Conservation (phyloP, 176 grass and related monocot genomes). For the Ensete glaucum region DNA sequence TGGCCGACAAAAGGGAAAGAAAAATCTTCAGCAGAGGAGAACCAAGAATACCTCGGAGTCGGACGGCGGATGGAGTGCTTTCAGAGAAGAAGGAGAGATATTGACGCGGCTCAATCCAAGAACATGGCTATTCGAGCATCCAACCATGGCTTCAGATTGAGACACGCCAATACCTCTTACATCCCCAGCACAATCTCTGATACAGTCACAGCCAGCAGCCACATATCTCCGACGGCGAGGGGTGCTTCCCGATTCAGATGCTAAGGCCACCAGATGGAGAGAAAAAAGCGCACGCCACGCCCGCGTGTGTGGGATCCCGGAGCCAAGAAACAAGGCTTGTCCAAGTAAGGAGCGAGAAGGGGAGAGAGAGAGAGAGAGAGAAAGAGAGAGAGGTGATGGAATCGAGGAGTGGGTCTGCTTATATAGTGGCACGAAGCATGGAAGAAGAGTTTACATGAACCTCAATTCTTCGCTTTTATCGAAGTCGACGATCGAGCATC, state of each 20-base stretch:
- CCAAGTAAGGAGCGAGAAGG: too few species aligned
- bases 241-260: too few species aligned
- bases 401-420: too few species aligned
- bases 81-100: slow-evolving; percentile 37
- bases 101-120: slow-evolving; percentile 94
- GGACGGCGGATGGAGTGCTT: background rate
- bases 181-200: background rate
- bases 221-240: too few species aligned
- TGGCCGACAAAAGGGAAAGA: background rate
- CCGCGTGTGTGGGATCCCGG: too few species aligned
- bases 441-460: background rate
- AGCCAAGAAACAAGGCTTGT: too few species aligned
- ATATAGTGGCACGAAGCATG: too few species aligned
- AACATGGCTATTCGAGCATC: slow-evolving; percentile 37
- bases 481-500: background rate
- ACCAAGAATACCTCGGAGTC: background rate
- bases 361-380: background rate
- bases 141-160: slow-evolving; percentile 63
- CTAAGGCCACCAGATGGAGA: too few species aligned
- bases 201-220: background rate
- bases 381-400: background rate
- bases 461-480: background rate
- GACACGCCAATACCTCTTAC: slow-evolving; percentile 74
- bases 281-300: too few species aligned
- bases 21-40: too few species aligned